A percentile compares a stretch with the other conserved stretches of the same genome.
phyloP scores from a whole-genome alignment of 2,329 filamentous ascomycete genomes.

The Colletotrichum coccodes region DNA sequence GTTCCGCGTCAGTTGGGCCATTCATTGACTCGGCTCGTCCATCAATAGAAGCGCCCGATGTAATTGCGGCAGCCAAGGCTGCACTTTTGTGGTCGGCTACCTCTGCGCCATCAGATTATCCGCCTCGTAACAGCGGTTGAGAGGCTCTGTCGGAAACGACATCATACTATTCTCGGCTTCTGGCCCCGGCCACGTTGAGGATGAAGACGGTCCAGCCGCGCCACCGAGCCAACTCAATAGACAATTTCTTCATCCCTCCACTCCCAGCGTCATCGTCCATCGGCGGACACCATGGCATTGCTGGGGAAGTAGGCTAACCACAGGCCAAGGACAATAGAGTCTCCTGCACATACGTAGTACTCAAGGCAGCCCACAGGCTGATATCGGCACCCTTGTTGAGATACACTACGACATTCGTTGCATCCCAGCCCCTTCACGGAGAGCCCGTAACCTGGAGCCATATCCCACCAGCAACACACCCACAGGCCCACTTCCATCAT shows the following conservation, averaged over 20 bases:
- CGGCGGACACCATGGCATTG: neutral
- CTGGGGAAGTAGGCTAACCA: neutral
- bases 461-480: neutral
- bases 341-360: neutral
- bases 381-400: neutral
- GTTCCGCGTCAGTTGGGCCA: neutral
- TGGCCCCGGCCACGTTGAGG: neutral
- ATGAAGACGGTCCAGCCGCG: neutral
- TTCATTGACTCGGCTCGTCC: neutral
- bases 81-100: neutral
- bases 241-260: neutral
- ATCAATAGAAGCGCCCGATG: neutral
- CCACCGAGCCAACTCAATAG: neutral
- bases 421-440: constrained; percentile 1
- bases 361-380: neutral
- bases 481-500: neutral
- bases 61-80: neutral
- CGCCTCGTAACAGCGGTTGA: neutral
- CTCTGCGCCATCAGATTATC: neutral
- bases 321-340: neutral
- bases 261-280: neutral
- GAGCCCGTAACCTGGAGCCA: neutral
- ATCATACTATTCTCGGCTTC: neutral
- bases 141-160: neutral
- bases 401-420: neutral